Base-by-base conservation (phyloP, 2,329 filamentous ascomycete species). In the Trichoderma sp. region DNA sequence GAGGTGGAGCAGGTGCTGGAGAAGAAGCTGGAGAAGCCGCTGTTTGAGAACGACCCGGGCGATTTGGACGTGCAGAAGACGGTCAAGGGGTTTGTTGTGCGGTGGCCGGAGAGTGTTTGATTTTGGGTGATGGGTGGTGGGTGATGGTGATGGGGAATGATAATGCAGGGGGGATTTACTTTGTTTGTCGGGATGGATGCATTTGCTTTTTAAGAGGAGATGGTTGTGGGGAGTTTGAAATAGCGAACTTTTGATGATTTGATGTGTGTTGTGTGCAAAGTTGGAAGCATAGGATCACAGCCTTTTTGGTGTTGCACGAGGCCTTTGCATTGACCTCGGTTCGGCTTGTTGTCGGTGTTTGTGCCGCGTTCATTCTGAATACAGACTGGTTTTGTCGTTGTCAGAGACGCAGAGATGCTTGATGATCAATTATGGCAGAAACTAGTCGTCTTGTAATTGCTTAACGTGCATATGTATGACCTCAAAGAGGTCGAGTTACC, bases 11-110 rank as follows among this genome's bases (percentile, higher is more conserved):
- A 94, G 80, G 83, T 96, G 41, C 81, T 93, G 55, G 92, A 97
- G 77, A 86, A 89, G 75, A 85, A 89, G 71, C 88, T 96, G 87
- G 92, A 94, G 43, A 88, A 88, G 74, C 90, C 93, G 68, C 87
- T 98, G 81, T 97, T 98, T 77, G 91, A 93, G 72, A 85, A 93
- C 70, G 93, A 97, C 74, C 90, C 88, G 17, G 94, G 94, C 44
- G 92, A 96, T 77, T 86, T 94, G 77, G 84, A 88, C 68, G 80
- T 96, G 65, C 85, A 92, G 69, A 88, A 91, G 75, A 96, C 91
- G 7, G 92, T 96, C 7, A 93, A 89, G 71, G 91, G 90, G 21
- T 96, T 91, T 77, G 83, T 87, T 67, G 76, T 96, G 68, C 81
- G 81, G 67, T 95, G 91, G 91, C 80, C 83, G 0, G 75, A 74